Conservation (phyloP, 2,329 filamentous ascomycete genomes). For the Alternaria solani region DNA sequence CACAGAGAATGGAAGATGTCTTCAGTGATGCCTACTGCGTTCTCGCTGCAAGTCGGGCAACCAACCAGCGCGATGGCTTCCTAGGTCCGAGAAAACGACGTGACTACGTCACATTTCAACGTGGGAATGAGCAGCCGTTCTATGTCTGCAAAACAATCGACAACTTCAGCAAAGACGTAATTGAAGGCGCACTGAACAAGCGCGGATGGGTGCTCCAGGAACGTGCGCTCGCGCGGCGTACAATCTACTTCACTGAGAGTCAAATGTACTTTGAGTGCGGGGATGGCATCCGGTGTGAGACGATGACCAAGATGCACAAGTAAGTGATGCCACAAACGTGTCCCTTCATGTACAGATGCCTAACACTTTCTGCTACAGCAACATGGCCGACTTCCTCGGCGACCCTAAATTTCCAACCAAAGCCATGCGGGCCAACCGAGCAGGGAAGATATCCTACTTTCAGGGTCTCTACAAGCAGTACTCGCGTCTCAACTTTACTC, state of each 20-base stretch:
- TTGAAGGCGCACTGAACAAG: conserved; percentile 23
- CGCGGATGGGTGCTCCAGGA: conserved; percentile 44
- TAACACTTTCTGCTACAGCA: background rate
- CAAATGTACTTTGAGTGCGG: conserved; percentile 44
- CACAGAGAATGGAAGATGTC: conserved; percentile 29
- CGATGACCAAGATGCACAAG: conserved; percentile 25
- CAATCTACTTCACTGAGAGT: conserved; percentile 35
- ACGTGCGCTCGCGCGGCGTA: conserved; percentile 33
- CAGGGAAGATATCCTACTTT: conserved; percentile 28
- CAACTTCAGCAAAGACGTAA: conserved; percentile 32
- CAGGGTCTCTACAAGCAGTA: conserved; percentile 40
- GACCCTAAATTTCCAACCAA: conserved; percentile 37
- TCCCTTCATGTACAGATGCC: background rate
- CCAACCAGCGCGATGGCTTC: conserved; percentile 18
- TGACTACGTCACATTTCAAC: conserved; percentile 9
- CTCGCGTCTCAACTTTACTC: conserved; percentile 35
- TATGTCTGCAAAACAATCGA: conserved; percentile 33
- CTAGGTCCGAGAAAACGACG: conserved; percentile 7
- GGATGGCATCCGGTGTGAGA: conserved; percentile 31
- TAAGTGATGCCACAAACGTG: conserved; percentile 9
- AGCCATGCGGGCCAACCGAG: conserved; percentile 9
- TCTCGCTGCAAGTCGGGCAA: conserved; percentile 25
- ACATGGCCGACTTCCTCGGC: conserved; percentile 36
- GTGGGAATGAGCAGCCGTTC: conserved; percentile 8
- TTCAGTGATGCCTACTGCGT: conserved; percentile 28